These are phyloP conservation scores for Bullera alba DNA, from an alignment of 768 basidiomycete species.

Conservation along the genomic window DNA sequence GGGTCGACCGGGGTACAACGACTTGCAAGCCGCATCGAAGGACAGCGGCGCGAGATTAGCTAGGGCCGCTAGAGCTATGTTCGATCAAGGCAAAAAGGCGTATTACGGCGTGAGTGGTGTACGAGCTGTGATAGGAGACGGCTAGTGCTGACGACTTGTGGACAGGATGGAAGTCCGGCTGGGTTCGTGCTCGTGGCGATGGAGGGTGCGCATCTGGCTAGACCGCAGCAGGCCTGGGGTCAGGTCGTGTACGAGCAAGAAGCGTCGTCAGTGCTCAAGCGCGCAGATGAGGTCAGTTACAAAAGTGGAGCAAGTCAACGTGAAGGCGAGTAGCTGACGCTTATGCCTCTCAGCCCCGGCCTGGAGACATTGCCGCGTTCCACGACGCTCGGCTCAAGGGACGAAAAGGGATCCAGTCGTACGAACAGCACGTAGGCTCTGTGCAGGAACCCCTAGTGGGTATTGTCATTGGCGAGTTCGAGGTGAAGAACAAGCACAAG, in stretches of 20 bases:
- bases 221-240: slow-evolving; percentile 51
- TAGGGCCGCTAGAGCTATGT: slow-evolving; percentile 61
- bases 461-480: slow-evolving; percentile 66
- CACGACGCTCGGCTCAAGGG: slow-evolving; percentile 72
- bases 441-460: slow-evolving; percentile 59
- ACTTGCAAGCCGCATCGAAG: slow-evolving; percentile 63
- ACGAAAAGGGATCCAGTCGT: slow-evolving; percentile 65
- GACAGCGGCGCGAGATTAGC: slow-evolving; percentile 68
- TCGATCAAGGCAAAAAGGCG: slow-evolving; percentile 67
- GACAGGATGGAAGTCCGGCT: slow-evolving; percentile 68
- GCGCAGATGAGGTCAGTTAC: slow-evolving; percentile 56
- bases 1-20: slow-evolving; percentile 51
- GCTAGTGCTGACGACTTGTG: slow-evolving; percentile 2
- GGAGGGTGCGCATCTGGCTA: slow-evolving; percentile 52
- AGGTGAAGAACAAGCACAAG: slow-evolving; percentile 72
- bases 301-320: background rate
- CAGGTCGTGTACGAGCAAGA: slow-evolving; percentile 70
- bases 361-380: slow-evolving; percentile 74
- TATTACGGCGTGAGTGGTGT: slow-evolving; percentile 56
- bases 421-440: slow-evolving; percentile 57
- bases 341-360: slow-evolving; percentile 47
- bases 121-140: background rate
- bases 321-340: background rate
- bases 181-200: slow-evolving; percentile 70
- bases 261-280: slow-evolving; percentile 60